Base-by-base conservation (phyloP, 176 grass and related monocot species). In the Oryza coarctata region DNA sequence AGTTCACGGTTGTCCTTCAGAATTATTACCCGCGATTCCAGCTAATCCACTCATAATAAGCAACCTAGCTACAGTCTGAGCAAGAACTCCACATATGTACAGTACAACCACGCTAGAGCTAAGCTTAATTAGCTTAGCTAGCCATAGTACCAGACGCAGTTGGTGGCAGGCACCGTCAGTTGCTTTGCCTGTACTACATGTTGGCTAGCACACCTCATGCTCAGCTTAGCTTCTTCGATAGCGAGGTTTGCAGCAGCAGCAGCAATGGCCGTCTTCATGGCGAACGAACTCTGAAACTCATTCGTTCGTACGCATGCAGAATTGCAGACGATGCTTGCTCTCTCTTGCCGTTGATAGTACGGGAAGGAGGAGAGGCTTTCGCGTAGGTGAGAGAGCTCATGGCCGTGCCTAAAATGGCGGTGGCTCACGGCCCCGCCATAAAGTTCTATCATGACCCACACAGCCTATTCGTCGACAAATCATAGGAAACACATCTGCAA, bases 331-430 rank as follows among this genome's bases (percentile, higher is more conserved):
- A 10, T 9, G 49, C 18, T 55, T 18, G 15, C 47, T 50, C 17
- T 55, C 49, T 55, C 39, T 49, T 3, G 14, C 45, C 12, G 12
- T 50, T 50, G 47, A 18, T 13, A 45, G 14, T 3, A 13, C 13
- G 13, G 43, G 13, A 1, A 50, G 25, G 25, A 35, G 34, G 62
- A 58, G 63, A 18, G 47, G 6, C 32, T 22, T 64, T 55, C 32
- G 39, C 68, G 12, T 62, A 43, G 31, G 39, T 18, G n/a, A n/a
- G n/a, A 22, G 14, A 18, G 45, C 45, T 72, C 33, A 44, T 22
- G 3, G 72, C 10, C 9, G 25, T 55, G 65, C 36, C 86, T 88
- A 79, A 43, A 79, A 79, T 28, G 81, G 86, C 86, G 86, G 86
- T 29, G 75, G 28, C 17, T 27, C 44, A 69, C 64, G 47, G 7